Percentiles rank a stretch among this genome's conserved stretches.
phyloP scores from a whole-genome alignment of 306 rosid species.

The Corylus americana region DNA sequence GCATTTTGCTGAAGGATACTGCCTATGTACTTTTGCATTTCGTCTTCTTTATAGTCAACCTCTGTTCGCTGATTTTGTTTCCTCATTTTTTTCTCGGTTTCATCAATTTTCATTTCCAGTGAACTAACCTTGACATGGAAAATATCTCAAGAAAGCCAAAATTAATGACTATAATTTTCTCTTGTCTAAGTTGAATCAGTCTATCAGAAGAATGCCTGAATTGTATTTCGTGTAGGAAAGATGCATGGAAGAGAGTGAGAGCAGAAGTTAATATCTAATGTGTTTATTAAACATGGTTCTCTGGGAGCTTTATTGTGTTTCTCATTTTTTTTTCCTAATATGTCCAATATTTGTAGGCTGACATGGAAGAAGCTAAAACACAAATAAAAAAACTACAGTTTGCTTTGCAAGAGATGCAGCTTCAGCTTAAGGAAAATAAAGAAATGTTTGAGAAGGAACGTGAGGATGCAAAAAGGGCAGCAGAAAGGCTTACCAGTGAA shows the following conservation, averaged over 20 bases:
- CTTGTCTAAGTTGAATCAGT: background rate
- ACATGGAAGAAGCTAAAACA: constrained; percentile 84
- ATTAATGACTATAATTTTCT: background rate
- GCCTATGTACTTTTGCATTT: constrained; percentile 15
- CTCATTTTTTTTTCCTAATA: constrained; percentile 16
- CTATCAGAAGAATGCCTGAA: background rate
- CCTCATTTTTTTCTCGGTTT: constrained; percentile 84
- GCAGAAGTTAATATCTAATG: background rate
- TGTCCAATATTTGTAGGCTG: constrained; percentile 52
- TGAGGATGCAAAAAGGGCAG: constrained; percentile 66
- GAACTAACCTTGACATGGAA: constrained; percentile 84
- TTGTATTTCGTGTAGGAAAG: background rate
- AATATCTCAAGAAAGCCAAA: constrained; percentile 33
- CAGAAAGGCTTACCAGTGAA: constrained; percentile 76
- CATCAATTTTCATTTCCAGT: constrained; percentile 83
- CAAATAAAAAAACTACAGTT: constrained; percentile 79
- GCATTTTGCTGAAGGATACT: constrained; percentile 1
- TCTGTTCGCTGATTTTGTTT: constrained; percentile 81
- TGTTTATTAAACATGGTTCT: constrained; percentile 2
- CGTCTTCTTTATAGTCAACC: constrained; percentile 57
- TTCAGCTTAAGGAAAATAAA: constrained; percentile 81
- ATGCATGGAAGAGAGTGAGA: background rate
- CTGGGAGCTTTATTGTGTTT: constrained; percentile 1
- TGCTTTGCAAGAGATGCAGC: constrained; percentile 82
- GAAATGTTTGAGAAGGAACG: too few species aligned